Conservation (phyloP, 2,329 filamentous ascomycete genomes). For the Metarhizium sp. region DNA sequence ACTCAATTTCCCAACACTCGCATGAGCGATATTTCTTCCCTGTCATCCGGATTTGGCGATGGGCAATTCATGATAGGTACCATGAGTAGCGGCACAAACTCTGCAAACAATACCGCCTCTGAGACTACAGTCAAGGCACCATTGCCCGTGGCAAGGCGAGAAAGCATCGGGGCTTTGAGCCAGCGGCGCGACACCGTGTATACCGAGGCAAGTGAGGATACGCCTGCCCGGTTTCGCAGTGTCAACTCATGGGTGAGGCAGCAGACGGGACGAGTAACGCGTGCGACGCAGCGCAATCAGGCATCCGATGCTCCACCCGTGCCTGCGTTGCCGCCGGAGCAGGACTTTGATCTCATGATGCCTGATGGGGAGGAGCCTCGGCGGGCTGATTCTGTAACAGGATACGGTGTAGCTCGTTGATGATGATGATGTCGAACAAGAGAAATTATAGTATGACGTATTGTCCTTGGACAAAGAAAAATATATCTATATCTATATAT, state of each 20-base stretch:
- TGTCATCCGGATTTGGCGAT: slow-evolving; percentile 57
- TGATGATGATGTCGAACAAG: neutral
- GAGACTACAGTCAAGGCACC: slow-evolving; percentile 10
- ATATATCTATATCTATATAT: neutral
- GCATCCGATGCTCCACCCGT: slow-evolving; percentile 26
- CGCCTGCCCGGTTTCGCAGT: slow-evolving; percentile 45
- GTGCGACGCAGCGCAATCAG: slow-evolving; percentile 30
- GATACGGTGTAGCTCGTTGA: slow-evolving; percentile 11
- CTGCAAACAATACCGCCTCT: slow-evolving; percentile 8
- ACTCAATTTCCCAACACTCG: slow-evolving; percentile 21
- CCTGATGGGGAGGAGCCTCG: slow-evolving; percentile 38
- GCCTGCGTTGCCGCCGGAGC: slow-evolving; percentile 33
- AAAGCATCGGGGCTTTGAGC: slow-evolving; percentile 5
- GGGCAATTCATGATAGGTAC: slow-evolving; percentile 42
- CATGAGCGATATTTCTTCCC: slow-evolving; percentile 44
- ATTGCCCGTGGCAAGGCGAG: slow-evolving; percentile 3
- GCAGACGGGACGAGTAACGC: slow-evolving; percentile 45
- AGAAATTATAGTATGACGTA: neutral
- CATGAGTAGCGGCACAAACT: slow-evolving; percentile 15
- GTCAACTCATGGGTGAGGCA: slow-evolving; percentile 58
- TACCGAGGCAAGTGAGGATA: slow-evolving; percentile 44
- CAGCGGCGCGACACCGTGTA: slow-evolving; percentile 38
- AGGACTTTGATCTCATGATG: slow-evolving; percentile 41
- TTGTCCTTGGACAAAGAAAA: neutral
- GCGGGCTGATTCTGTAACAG: slow-evolving; percentile 19